A percentile compares a stretch with the other conserved stretches of the same genome.
phyloP scores from a whole-genome alignment of 1,284 basidiomycete genomes.

The Veloboletus limbatus region DNA sequence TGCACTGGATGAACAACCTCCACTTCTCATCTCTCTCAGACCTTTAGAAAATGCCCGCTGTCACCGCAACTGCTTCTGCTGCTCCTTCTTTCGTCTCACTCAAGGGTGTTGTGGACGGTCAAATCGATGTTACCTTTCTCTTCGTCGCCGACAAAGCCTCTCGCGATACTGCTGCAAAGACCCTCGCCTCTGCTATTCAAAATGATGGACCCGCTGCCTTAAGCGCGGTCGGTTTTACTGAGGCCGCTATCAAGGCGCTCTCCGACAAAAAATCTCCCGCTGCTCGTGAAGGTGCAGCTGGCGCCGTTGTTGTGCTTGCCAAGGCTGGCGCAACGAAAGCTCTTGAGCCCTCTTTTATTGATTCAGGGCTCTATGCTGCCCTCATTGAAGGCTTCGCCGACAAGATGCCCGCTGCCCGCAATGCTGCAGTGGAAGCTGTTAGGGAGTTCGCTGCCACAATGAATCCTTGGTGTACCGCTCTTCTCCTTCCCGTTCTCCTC shows the following conservation, averaged over 20 bases:
- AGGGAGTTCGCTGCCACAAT: slow-evolving; percentile 76
- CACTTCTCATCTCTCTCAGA: slow-evolving; percentile 35
- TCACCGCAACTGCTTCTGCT: slow-evolving; percentile 50
- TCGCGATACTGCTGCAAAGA: slow-evolving; percentile 66
- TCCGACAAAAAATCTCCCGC: slow-evolving; percentile 89
- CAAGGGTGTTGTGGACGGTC: slow-evolving; percentile 60
- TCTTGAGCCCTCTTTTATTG: slow-evolving; percentile 88
- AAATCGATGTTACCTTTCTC: slow-evolving; percentile 63
- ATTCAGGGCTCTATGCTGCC: slow-evolving; percentile 80
- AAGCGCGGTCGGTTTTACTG: slow-evolving; percentile 72
- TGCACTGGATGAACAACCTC: not conserved
- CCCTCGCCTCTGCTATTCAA: slow-evolving; percentile 73
- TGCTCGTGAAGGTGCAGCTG: slow-evolving; percentile 81
- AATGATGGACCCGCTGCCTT: slow-evolving; percentile 87
- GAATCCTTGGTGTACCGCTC: slow-evolving; percentile 87
- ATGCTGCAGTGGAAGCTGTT: slow-evolving; percentile 84
- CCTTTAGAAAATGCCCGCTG: slow-evolving; percentile 66
- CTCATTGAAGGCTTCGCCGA: slow-evolving; percentile 92
- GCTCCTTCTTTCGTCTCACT: slow-evolving; percentile 58
- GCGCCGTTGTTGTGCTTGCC: slow-evolving; percentile 70
- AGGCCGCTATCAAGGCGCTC: slow-evolving; percentile 83
- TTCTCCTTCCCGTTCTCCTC: slow-evolving; percentile 89
- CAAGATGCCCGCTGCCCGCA: slow-evolving; percentile 85
- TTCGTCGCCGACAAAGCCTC: slow-evolving; percentile 73
- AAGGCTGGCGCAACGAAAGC: slow-evolving; percentile 79